A percentile compares a stretch with the other conserved stretches of the same genome.
Conservation (phyloP, 176 grass and related monocot species). For the bread wheat (Triticum aestivum) region IWGSC_CS_RefSeq_v2.1 NC_057799.1:424295460-424295959, state of each 20-base stretch:
- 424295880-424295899: slow-evolving; percentile 51
- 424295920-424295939: slow-evolving; percentile 65
- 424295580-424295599: not conserved
- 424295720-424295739: not conserved
- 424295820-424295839: not conserved
- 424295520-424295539: not conserved
- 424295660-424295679: not conserved
- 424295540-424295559: not conserved
- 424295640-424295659: not conserved
- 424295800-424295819: not conserved
- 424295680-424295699: not conserved
- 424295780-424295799: not conserved
- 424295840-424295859: not conserved
- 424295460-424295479: not conserved
- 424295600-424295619: not conserved
- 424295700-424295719: not conserved
- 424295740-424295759: too few relatives aligned
- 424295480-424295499: not conserved
- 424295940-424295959: slow-evolving; percentile 67
- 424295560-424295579: not conserved
- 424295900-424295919: slow-evolving; percentile 54
- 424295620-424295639: not conserved
- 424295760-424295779: not conserved
- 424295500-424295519: not conserved
- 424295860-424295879: slow-evolving; percentile 17